Conservation (phyloP, 345 rosid species). For the Lepidium didymum region DNA sequence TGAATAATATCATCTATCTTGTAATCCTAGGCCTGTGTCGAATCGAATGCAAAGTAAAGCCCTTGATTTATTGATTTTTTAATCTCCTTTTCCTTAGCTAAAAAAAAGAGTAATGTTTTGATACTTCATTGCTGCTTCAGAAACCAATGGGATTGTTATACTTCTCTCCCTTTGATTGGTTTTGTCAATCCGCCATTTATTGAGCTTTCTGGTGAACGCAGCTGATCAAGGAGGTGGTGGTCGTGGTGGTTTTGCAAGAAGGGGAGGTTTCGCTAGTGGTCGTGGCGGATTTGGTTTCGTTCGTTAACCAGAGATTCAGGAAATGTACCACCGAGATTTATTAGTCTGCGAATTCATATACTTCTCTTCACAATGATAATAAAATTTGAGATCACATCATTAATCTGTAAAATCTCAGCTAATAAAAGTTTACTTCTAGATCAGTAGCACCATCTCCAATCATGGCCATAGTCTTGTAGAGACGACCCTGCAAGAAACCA, state of each 20-base stretch:
- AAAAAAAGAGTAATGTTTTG: background rate
- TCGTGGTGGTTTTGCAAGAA: slow-evolving; percentile 20
- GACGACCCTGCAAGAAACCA: slow-evolving; percentile 43
- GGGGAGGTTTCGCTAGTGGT: slow-evolving; percentile 26
- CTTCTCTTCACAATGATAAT: too few relatives aligned
- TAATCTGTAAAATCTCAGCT: background rate
- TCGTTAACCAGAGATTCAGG: slow-evolving; percentile 6
- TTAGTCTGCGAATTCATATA: background rate
- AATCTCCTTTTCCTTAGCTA: background rate
- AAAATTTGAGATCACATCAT: background rate
- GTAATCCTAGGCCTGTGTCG: background rate
- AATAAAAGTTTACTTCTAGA: slow-evolving; percentile 56
- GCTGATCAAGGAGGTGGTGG: background rate
- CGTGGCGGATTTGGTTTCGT: slow-evolving; percentile 18
- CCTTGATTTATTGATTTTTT: background rate
- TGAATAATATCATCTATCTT: background rate
- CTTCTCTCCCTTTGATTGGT: too few relatives aligned
- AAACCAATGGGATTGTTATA: too few relatives aligned
- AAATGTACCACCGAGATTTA: background rate
- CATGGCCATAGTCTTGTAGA: slow-evolving; percentile 76
- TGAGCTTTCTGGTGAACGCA: too few relatives aligned
- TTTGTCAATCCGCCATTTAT: too few relatives aligned
- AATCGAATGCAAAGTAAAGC: background rate
- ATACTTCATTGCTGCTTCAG: slow-evolving; percentile 11
- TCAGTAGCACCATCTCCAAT: slow-evolving; percentile 99